A percentile compares a stretch with the other conserved stretches of the same genome.
phyloP scores from a whole-genome alignment of 345 rosid species.

The Laguncularia racemosa region DNA sequence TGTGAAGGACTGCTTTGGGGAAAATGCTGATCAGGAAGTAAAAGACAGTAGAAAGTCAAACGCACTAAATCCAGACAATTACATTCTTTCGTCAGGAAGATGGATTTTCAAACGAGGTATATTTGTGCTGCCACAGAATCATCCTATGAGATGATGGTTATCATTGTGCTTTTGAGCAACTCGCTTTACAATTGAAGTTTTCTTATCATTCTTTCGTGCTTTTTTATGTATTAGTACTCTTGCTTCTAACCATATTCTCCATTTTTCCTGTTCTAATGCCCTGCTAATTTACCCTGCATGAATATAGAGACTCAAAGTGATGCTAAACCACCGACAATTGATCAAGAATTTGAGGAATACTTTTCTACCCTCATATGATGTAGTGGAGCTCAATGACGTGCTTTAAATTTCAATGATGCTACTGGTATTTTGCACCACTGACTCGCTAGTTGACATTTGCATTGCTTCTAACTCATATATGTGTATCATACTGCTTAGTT shows the following conservation, averaged over 20 bases:
- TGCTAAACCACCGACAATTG: slow-evolving; percentile 28
- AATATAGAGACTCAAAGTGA: slow-evolving; percentile 15
- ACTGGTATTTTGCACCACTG: background rate
- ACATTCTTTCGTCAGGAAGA: slow-evolving; percentile 59
- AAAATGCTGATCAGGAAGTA: slow-evolving; percentile 35
- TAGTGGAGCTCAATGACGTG: slow-evolving; percentile 3
- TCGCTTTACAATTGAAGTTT: too few species aligned
- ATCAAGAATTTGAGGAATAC: slow-evolving; percentile 42
- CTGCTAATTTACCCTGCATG: background rate
- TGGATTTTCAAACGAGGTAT: slow-evolving; percentile 54
- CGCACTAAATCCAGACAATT: slow-evolving; percentile 26
- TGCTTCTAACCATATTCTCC: background rate
- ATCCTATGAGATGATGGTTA: background rate
- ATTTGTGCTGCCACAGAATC: background rate
- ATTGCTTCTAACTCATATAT: background rate
- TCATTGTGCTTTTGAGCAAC: too few species aligned
- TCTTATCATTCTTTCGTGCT: background rate
- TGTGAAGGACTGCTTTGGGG: slow-evolving; percentile 24
- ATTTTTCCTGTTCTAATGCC: background rate
- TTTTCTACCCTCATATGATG: slow-evolving; percentile 37
- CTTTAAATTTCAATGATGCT: background rate
- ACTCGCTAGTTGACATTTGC: too few species aligned
- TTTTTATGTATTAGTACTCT: too few species aligned
- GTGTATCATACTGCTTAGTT: background rate
- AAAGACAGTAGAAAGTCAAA: slow-evolving; percentile 26